Evolutionary conservation across 139 green algal species (phyloP), one percentile per base, ranked within the genome.

Genomic region (Coelastrella sp.): DNA sequence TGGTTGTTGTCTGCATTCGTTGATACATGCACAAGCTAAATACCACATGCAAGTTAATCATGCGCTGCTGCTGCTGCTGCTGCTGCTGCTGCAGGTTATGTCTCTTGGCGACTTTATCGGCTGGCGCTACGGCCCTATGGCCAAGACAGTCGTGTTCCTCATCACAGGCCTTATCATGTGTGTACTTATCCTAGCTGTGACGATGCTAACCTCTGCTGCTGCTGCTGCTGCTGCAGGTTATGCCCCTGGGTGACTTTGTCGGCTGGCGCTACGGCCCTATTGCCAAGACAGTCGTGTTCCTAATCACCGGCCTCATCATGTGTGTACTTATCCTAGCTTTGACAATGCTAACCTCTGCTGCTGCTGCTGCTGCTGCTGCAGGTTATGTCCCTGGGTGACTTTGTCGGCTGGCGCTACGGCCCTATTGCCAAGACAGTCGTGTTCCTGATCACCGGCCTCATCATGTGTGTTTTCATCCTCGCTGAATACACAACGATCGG

Each of bases 81-180:
- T 76, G 68, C 68, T 3, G 17, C n/a, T n/a, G n/a, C n/a, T n/a
- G n/a, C 68, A 76, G 68, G 61, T 89, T 22, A 83, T 73, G 22
- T 96, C 94, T 47, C 89, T 98, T n/a, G 90, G 92, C 2, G 95
- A 98, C 92, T 97, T 94, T 76, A 90, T 95, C 23, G 92, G 93
- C 22, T 95, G 93, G 93, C 92, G 96, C 13, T 97, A 92, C 57
- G 96, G 96, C 17, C 91, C 81, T 7, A 80, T 94, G 8, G 91
- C 94, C 19, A 89, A 95, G 83, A 90, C 91, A 4, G 92, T 94
- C 17, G 87, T 96, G 0, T 90, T 93, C 0, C 57, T 93, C 5
- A 84, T 98, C 19, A 89, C 88, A 10, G 58, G 97, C 7, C 94
- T 97, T 89, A 97, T 97, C 91, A 96, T 97, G 95, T 93, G 79